These are phyloP conservation scores for Bullera alba DNA, from an alignment of 768 basidiomycete species.

Conservation along the genomic window DNA sequence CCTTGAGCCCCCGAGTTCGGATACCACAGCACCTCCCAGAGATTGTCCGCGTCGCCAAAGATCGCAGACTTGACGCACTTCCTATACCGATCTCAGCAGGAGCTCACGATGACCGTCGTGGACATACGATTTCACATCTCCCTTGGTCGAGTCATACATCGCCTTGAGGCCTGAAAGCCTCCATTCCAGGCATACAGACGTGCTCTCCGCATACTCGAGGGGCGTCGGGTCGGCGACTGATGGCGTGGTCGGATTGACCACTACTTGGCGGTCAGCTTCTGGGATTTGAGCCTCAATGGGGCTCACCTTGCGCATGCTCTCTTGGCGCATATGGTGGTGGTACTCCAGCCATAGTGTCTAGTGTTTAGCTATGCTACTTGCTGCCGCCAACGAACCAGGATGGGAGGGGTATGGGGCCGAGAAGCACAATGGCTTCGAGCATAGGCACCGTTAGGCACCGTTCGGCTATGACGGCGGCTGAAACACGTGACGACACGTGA, in stretches of 20 bases:
- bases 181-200: conserved; percentile 58
- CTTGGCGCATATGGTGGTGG: conserved; percentile 16
- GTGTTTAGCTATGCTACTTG: too few relatives aligned
- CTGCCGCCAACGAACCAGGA: too few relatives aligned
- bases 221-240: conserved; percentile 1
- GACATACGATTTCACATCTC: conserved; percentile 47
- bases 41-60: conserved; percentile 35
- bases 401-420: too few relatives aligned
- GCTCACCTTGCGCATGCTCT: conserved; percentile 22
- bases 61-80: conserved; percentile 69
- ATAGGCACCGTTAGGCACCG: too few relatives aligned
- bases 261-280: not conserved
- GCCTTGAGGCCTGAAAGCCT: conserved; percentile 61
- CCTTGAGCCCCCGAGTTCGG: conserved; percentile 64
- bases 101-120: not conserved
- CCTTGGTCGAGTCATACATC: conserved; percentile 65
- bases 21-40: conserved; percentile 68
- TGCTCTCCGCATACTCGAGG: conserved; percentile 42
- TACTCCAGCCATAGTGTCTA: conserved; percentile 10
- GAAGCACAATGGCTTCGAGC: too few relatives aligned
- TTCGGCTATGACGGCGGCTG: too few relatives aligned
- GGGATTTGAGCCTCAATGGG: not conserved
- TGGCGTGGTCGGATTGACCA: conserved; percentile 10
- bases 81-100: conserved; percentile 58
- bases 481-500: too few relatives aligned